phyloP scores from a whole-genome alignment of 2,329 filamentous ascomycete species.

The Lachnellula occidentalis region DNA sequence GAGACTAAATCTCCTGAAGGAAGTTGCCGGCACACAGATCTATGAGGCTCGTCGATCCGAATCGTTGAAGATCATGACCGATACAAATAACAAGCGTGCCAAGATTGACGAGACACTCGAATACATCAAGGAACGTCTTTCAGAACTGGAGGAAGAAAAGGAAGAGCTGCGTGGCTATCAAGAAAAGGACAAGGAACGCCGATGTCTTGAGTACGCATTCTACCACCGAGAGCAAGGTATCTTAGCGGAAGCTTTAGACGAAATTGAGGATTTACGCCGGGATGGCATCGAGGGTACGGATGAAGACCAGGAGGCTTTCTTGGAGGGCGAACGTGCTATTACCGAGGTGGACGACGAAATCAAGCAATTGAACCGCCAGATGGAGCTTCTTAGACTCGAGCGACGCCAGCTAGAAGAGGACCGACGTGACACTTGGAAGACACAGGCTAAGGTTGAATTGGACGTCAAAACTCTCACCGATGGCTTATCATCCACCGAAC shows the following conservation, averaged over 20 bases:
- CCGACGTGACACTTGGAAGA: conserved; percentile 72
- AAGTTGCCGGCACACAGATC: conserved; percentile 96
- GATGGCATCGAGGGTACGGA: conserved; percentile 82
- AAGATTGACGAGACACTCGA: conserved; percentile 92
- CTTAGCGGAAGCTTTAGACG: conserved; percentile 70
- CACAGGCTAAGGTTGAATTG: conserved; percentile 79
- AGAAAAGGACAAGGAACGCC: conserved; percentile 86
- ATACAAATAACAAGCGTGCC: conserved; percentile 87
- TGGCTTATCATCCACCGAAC: conserved; percentile 71
- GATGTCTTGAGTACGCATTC: conserved; percentile 91
- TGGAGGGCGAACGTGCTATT: conserved; percentile 74
- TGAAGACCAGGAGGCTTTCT: conserved; percentile 69
- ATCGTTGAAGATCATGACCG: conserved; percentile 92
- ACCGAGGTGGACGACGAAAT: conserved; percentile 73
- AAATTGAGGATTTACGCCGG: conserved; percentile 75
- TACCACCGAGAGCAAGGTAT: conserved; percentile 84
- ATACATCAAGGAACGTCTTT: conserved; percentile 85
- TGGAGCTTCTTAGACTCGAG: conserved; percentile 80
- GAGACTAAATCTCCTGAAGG: conserved; percentile 83
- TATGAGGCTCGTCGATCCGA: conserved; percentile 90
- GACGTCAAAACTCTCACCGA: conserved; percentile 78
- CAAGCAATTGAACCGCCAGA: conserved; percentile 70
- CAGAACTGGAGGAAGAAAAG: conserved; percentile 92
- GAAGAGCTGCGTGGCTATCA: conserved; percentile 92
- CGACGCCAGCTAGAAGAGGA: conserved; percentile 86